phyloP scores from a whole-genome alignment of 2,329 filamentous ascomycete genomes.

The Neonectria coccinea region DNA sequence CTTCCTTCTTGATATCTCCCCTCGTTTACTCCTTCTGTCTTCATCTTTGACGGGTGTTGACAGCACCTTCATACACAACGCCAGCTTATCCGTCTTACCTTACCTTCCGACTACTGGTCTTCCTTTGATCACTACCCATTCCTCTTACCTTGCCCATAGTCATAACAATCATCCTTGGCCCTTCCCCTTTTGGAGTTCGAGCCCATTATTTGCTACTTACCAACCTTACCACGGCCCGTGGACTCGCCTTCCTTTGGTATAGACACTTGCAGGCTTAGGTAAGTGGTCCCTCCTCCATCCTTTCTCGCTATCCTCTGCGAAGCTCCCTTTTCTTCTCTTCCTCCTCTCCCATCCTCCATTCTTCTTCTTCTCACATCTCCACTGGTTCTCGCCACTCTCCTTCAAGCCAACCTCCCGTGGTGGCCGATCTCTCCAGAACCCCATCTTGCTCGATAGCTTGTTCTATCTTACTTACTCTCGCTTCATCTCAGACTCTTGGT shows the following conservation, averaged over 20 bases:
- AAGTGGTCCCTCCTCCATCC: constrained; percentile 30
- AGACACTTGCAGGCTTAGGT: constrained; percentile 37
- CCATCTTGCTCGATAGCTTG: constrained; percentile 71
- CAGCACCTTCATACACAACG: constrained; percentile 12
- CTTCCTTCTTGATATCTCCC: constrained; percentile 4
- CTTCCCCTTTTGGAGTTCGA: constrained; percentile 15
- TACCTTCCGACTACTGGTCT: constrained; percentile 1
- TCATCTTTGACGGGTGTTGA: neutral
- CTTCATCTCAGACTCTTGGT: constrained; percentile 67
- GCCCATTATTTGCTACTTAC: constrained; percentile 13
- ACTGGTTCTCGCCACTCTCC: constrained; percentile 56
- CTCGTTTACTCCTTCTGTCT: constrained; percentile 10
- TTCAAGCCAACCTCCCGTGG: constrained; percentile 48
- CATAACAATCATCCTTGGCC: constrained; percentile 18
- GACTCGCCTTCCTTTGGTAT: constrained; percentile 26
- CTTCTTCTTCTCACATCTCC: constrained; percentile 43
- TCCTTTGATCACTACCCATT: constrained; percentile 4
- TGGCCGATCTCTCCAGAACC: constrained; percentile 50
- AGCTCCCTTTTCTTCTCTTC: constrained; percentile 23
- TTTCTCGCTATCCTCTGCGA: constrained; percentile 17
- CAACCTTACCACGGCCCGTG: constrained; percentile 7
- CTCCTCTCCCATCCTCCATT: constrained; percentile 28
- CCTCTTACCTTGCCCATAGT: constrained; percentile 12
- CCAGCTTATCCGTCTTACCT: neutral
- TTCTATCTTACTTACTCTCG: constrained; percentile 70